Evolutionary conservation across 2,329 filamentous ascomycete genomes (phyloP), one percentile per base, ranked within the genome.

Genomic region (Scolecobasidium constrictum): DNA sequence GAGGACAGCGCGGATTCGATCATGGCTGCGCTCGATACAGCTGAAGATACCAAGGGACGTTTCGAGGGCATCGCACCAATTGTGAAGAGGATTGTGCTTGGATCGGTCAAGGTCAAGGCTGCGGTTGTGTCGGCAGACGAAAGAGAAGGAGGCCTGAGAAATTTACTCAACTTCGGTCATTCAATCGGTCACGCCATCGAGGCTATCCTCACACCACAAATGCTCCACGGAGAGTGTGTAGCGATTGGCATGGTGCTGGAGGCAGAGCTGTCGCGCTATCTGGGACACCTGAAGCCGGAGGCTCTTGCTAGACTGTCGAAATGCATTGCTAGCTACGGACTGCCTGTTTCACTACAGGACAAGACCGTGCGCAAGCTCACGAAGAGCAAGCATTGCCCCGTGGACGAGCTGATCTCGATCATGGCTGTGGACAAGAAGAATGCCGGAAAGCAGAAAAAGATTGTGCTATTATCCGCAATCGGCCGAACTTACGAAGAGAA

Each of bases 341-440:
- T 98, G 36, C 92, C 92, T 1, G 92, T 83, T 3, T 87, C 86
- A 1, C 63, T 95, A 6, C 73, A 82, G 26, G 88, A 98, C 63
- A 84, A 87, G 59, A 78, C 80, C 21, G 81, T 98, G 35, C 74
- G 82, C 35, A 85, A 81, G 54, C 67, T 92, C 48, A 88, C 86
- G 4, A 88, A 86, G 2, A 85, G 83, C 42, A 95, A 94, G 64
- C 72, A 77, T 50, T 98, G 92, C 58, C 81, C 84, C 0, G 85
- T 95, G 2, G 85, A 95, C 52, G 75, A 83, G 26, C 65, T 98
- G 40, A 72, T 98, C 44, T 74, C 82, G 50, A 94, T 94, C 59
- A 98, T 98, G 92, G 87, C 83, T 1, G 83, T 98, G 6, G 92
- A 98, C 65, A 98, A 98, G 74, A 98, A 98, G 71, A 98, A 98